Evolutionary conservation across 2,329 filamentous ascomycete species (phyloP).

Genomic region (Pyrenochaeta sp.): DNA sequence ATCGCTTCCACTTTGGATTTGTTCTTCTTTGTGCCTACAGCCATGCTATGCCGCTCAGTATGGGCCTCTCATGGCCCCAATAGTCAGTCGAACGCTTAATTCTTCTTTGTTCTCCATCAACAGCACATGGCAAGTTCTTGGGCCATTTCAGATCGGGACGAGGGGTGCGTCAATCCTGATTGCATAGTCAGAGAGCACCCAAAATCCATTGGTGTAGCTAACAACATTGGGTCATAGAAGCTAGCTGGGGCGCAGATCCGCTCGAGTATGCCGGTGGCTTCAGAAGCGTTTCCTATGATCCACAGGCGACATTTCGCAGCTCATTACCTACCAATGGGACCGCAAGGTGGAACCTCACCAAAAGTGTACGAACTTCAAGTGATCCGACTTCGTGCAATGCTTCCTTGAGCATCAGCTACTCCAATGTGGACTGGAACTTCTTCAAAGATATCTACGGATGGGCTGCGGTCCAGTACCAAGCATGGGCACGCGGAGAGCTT

Average conservation of each 20-base stretch:
- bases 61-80: constrained; percentile 27
- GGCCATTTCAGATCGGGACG: constrained; percentile 67
- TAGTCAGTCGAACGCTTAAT: constrained; percentile 17
- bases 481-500: constrained; percentile 64
- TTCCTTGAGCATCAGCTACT: constrained; percentile 57
- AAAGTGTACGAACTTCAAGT: constrained; percentile 41
- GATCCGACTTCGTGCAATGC: constrained; percentile 43
- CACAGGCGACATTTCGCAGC: constrained; percentile 56
- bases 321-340: constrained; percentile 61
- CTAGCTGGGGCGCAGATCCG: constrained; percentile 67
- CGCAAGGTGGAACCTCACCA: constrained; percentile 57
- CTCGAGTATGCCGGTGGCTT: constrained; percentile 64
- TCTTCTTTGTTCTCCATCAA: constrained; percentile 42
- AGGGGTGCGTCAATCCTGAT: constrained; percentile 55
- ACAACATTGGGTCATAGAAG: constrained; percentile 54
- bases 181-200: neutral
- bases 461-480: constrained; percentile 67
- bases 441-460: constrained; percentile 66
- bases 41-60: constrained; percentile 24
- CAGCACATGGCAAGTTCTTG: constrained; percentile 61
- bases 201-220: neutral
- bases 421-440: constrained; percentile 62
- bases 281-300: constrained; percentile 54
- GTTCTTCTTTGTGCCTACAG: constrained; percentile 15
- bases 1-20: constrained; percentile 5